A percentile compares a stretch with the other conserved stretches of the same genome.
These are phyloP conservation scores for Cryphonectria parasitica DNA, from an alignment of 2,329 filamentous ascomycete genomes.

Conservation along the genomic window DNA sequence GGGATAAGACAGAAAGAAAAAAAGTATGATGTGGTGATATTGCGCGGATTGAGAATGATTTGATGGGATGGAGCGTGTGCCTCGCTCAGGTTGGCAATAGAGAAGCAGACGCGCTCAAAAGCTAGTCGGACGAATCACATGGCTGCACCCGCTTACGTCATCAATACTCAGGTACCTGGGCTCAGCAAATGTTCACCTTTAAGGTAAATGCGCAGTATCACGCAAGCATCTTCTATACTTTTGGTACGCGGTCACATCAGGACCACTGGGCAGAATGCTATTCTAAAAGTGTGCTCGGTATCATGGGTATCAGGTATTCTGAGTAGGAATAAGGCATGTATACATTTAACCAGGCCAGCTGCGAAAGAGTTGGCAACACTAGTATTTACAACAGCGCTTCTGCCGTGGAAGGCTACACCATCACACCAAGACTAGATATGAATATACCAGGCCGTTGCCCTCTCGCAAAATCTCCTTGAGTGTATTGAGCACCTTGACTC, in stretches of 20 bases:
- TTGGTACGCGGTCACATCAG: background rate
- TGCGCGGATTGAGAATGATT: slow-evolving; percentile 3
- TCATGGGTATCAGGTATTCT: background rate
- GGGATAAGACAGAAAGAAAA: background rate
- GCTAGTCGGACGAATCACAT: slow-evolving; percentile 20
- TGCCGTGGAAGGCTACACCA: background rate
- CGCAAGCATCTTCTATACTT: background rate
- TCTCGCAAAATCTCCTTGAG: background rate
- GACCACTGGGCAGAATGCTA: background rate
- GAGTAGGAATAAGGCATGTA: slow-evolving; percentile 15
- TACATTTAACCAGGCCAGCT: slow-evolving; percentile 6
- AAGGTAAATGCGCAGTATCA: background rate
- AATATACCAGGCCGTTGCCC: background rate
- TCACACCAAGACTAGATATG: background rate
- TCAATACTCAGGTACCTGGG: background rate
- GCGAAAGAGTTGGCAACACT: slow-evolving; percentile 3
- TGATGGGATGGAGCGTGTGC: background rate
- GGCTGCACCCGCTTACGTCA: slow-evolving; percentile 20
- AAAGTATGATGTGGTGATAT: slow-evolving; percentile 1
- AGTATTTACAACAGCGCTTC: background rate
- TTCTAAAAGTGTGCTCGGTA: slow-evolving; percentile 8
- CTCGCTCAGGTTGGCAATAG: background rate
- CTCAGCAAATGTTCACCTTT: fast-evolving
- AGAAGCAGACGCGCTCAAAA: slow-evolving; percentile 24
- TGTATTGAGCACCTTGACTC: background rate